Base-by-base conservation (phyloP, 73 alveolate genomes). In the Stentor roeselii region DNA sequence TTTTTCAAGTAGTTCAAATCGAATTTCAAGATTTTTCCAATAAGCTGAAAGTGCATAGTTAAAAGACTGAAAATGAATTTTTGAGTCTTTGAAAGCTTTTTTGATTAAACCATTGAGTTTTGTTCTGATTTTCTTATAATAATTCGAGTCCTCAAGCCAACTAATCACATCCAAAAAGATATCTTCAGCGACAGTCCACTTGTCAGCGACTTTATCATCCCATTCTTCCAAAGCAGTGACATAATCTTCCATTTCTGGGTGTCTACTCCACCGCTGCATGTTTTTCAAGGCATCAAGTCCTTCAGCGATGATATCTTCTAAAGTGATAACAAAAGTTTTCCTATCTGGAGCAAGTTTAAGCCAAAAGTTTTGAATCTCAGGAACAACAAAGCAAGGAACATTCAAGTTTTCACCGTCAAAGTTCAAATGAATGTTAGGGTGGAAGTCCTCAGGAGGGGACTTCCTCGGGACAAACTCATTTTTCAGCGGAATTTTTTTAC, bases 211-310 rank as follows among this genome's bases (percentile, higher is more conserved):
- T 21, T 88, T 89, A 85, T 93, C 96, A 86, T 93, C 98, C 97
- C 98, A 94, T 75, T 94, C 98, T 84, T 92, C 97, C 0, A 94
- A 75, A 21, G 96, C 98, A 75, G 87, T 82, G 14, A 93, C 98
- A 82, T 90, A 94, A 15, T 84, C 87, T 6, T 86, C 75, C 80
- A 94, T 74, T 32, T 93, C 92, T 38, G 92, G 94, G 77, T 94
- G 98, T 74, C 93, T 92, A 78, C 95, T 87, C 94, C 95, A 94
- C 84, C 98, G 86, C 82, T 92, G 96, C 36, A 94, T 85, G 37
- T 82, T 90, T 80, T 86, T 77, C 40, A 94, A 92, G 42, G 77
- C 67, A 77, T 92, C 96, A 3, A 91, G 83, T 4, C 98, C 97
- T 59, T 87, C 89, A 30, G 83, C 75, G 83, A 94, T 92, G 31